Evolutionary conservation across 805 yeast genomes (phyloP).

Genomic region (Wickerhamomyces subpelliculosus): DNA sequence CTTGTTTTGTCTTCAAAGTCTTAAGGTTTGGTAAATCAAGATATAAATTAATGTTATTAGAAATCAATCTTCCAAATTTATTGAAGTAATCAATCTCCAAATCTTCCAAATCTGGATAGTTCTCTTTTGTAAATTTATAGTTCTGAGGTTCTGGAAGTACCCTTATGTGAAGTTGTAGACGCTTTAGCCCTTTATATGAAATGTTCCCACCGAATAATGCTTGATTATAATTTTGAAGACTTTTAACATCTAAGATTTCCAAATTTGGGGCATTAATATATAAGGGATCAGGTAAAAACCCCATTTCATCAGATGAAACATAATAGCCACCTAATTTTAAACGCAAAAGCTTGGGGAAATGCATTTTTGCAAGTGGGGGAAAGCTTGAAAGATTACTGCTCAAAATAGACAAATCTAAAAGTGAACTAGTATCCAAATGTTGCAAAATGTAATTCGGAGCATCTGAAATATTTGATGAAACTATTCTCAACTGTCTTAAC

Average conservation of each 20-base stretch:
- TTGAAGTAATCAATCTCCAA: background rate
- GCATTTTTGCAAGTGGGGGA: background rate
- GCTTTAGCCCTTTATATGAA: background rate
- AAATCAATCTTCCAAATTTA: background rate
- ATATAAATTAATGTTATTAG: background rate
- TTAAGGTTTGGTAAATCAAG: background rate
- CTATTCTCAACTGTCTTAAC: background rate
- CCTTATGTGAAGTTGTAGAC: background rate
- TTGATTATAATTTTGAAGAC: background rate
- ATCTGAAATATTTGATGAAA: background rate
- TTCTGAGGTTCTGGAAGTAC: background rate
- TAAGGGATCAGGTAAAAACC: background rate
- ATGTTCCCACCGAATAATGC: background rate
- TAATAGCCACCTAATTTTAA: background rate
- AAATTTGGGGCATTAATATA: background rate
- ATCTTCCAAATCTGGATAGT: background rate
- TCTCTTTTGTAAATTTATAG: background rate
- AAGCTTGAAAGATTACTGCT: background rate
- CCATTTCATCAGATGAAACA: background rate
- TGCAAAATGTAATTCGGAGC: background rate
- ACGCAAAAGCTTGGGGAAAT: background rate
- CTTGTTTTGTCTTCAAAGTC: background rate
- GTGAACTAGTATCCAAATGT: no score
- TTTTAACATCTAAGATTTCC: background rate
- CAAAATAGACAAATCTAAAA: background rate